Evolutionary conservation across 345 rosid species (phyloP).

Genomic region (Euclidium syriacum): DNA sequence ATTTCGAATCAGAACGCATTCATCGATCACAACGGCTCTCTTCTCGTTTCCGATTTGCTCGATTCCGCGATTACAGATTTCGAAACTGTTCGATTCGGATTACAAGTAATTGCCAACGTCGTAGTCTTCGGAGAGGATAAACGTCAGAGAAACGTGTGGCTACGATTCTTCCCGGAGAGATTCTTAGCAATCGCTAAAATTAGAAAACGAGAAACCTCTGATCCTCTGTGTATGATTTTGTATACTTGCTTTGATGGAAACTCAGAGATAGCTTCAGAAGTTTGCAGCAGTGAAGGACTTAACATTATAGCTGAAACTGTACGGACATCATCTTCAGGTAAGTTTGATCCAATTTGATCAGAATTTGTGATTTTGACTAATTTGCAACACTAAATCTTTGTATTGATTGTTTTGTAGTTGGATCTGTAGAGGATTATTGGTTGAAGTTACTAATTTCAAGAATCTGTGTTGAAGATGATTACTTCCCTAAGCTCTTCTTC

Average conservation of each 20-base stretch:
- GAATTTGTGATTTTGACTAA: background rate
- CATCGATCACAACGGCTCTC: constrained; percentile 42
- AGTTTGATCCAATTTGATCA: background rate
- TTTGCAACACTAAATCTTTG: background rate
- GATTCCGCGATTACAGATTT: constrained; percentile 30
- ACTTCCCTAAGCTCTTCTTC: constrained; percentile 47
- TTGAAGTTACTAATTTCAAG: constrained; percentile 63
- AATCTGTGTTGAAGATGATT: constrained; percentile 50
- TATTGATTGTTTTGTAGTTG: constrained; percentile 38
- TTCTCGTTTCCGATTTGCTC: constrained; percentile 28
- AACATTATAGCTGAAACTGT: constrained; percentile 39
- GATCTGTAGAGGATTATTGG: constrained; percentile 68
- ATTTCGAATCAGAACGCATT: constrained; percentile 48
- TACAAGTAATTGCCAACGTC: constrained; percentile 74
- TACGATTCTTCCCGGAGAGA: constrained; percentile 41
- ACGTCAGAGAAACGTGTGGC: constrained; percentile 60
- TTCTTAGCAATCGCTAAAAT: constrained; percentile 42
- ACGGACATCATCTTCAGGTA: constrained; percentile 52
- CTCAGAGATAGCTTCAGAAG: constrained; percentile 31
- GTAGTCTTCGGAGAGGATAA: constrained; percentile 52
- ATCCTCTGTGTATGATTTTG: constrained; percentile 72
- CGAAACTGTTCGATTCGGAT: constrained; percentile 41
- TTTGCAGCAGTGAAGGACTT: constrained; percentile 48
- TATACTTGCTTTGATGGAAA: constrained; percentile 59
- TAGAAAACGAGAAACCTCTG: constrained; percentile 45